phyloP scores from a whole-genome alignment of 305 asterid genomes.

The Salvia sclarea region DNA sequence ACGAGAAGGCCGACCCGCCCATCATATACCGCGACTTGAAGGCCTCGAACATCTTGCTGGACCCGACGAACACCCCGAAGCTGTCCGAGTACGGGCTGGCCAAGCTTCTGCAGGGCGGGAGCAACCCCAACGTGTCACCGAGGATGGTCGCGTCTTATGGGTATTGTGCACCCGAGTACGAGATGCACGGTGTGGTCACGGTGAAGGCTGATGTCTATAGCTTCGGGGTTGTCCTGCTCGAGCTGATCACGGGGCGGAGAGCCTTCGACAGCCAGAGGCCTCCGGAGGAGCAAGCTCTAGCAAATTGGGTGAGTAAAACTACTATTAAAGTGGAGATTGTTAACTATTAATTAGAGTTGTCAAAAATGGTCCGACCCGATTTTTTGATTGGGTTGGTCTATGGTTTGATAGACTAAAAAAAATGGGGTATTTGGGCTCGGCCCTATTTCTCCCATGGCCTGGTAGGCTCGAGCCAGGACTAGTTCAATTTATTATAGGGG shows the following conservation, averaged over 20 bases:
- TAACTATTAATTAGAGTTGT: not conserved
- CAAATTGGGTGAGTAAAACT: constrained; percentile 46
- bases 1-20: constrained; percentile 55
- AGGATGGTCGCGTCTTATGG: constrained; percentile 45
- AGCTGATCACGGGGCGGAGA: constrained; percentile 56
- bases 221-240: constrained; percentile 50
- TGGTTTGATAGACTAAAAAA: no score
- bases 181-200: constrained; percentile 45
- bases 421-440: not conserved
- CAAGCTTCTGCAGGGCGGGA: constrained; percentile 47
- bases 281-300: constrained; percentile 45
- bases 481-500: no score
- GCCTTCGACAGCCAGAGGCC: constrained; percentile 47
- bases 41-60: constrained; percentile 47
- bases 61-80: constrained; percentile 40
- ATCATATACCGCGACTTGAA: constrained; percentile 53
- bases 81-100: constrained; percentile 59
- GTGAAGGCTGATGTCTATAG: constrained; percentile 52
- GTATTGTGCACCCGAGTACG: constrained; percentile 53
- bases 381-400: not conserved
- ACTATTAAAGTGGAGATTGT: not conserved
- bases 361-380: not conserved
- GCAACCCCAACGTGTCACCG: constrained; percentile 37
- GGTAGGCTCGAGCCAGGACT: no score
- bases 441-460: not conserved